Conservation (phyloP, 352 stramenopile species). For the Globisporangium middletonii region DNA sequence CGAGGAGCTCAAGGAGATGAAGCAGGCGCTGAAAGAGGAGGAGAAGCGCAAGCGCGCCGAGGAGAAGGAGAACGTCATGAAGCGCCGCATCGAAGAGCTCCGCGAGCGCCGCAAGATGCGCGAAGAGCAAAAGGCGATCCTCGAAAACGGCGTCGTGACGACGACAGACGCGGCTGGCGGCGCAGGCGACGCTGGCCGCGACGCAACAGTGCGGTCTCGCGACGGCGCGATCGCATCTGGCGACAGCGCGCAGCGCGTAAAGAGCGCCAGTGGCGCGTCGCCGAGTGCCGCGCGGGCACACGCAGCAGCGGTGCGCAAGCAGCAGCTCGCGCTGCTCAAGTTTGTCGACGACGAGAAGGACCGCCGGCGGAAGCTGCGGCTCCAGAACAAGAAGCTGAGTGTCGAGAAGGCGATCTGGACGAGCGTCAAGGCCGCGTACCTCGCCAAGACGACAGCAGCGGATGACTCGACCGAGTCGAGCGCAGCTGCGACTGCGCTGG, state of each 20-base stretch:
- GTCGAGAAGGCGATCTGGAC: conserved; percentile 50
- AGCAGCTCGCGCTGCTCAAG: conserved; percentile 50
- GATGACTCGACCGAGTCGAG: not conserved
- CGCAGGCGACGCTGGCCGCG: not conserved
- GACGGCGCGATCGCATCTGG: not conserved
- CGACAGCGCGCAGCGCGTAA: conserved; percentile 11
- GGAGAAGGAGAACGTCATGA: conserved; percentile 69
- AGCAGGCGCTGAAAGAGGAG: conserved; percentile 60
- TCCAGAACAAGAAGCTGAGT: conserved; percentile 47
- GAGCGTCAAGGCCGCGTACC: conserved; percentile 41
- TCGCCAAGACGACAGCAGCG: not conserved
- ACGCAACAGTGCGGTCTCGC: not conserved
- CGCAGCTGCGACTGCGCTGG: not conserved
- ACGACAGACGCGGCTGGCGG: conserved; percentile 12
- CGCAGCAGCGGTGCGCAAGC: conserved; percentile 28
- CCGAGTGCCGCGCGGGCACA: conserved; percentile 7
- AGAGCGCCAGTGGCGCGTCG: conserved; percentile 5
- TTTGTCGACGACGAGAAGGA: conserved; percentile 71
- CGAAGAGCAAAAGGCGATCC: conserved; percentile 63
- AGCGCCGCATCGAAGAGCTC: conserved; percentile 66
- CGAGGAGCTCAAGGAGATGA: conserved; percentile 69
- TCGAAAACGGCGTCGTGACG: conserved; percentile 70
- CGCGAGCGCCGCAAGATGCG: conserved; percentile 54
- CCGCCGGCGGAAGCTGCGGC: conserved; percentile 39
- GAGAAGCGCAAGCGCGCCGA: conserved; percentile 65